Conservation (phyloP, 495 filamentous ascomycete genomes). For the Aspergillus affinis region DNA sequence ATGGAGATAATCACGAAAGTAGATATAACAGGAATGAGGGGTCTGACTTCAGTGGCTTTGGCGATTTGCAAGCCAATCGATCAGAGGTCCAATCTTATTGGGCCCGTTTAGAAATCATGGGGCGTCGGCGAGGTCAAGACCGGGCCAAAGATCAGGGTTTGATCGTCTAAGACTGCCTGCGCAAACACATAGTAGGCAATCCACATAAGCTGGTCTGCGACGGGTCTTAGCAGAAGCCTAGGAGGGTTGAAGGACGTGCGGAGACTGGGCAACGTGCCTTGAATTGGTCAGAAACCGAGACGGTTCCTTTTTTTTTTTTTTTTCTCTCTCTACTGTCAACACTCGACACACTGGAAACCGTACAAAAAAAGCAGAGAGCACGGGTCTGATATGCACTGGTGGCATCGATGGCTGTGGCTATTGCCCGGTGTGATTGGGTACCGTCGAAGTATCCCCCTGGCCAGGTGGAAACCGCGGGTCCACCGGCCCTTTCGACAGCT, state of each 20-base stretch:
- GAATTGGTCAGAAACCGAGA: not conserved
- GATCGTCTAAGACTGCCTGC: not conserved
- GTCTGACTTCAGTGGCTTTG: not conserved
- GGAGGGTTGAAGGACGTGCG: not conserved
- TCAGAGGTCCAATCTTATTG: not conserved
- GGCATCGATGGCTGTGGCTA: slow-evolving; percentile 14
- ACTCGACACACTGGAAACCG: not conserved
- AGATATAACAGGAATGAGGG: not conserved
- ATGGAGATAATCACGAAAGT: not conserved
- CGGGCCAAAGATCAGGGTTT: not conserved
- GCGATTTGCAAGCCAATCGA: not conserved
- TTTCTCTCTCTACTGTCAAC: not conserved
- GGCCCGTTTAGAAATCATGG: not conserved
- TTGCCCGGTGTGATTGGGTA: slow-evolving; percentile 12
- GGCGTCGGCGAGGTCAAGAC: not conserved
- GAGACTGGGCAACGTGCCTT: not conserved
- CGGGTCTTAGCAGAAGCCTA: not conserved
- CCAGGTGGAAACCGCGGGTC: slow-evolving; percentile 7
- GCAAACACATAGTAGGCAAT: not conserved
- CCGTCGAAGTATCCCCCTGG: slow-evolving; percentile 3
- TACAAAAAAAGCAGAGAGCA: not conserved
- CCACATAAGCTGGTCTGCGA: not conserved
- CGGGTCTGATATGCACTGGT: slow-evolving; percentile 10
- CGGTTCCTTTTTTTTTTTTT: not conserved
- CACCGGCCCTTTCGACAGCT: slow-evolving; percentile 14